phyloP scores from a whole-genome alignment of 75 land plant genomes.

The Isoetes taiwanensis region DNA sequence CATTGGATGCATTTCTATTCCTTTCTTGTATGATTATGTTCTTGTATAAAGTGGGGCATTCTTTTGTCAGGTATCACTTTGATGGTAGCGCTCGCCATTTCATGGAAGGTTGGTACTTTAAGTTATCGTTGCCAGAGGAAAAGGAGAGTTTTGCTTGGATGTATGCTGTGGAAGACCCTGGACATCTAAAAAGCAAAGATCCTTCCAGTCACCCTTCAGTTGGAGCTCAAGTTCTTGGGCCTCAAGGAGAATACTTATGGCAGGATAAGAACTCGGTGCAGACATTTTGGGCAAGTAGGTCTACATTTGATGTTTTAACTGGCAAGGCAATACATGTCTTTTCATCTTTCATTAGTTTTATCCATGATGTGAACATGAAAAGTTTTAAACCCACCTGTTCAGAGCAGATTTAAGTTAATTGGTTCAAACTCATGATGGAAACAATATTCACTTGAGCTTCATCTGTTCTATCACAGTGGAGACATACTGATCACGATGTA shows the following conservation, averaged over 20 bases:
- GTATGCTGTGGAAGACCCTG: constrained; percentile 3
- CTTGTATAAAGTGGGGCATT: too few species aligned
- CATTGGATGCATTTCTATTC: too few species aligned
- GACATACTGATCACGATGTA: too few species aligned
- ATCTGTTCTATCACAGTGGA: too few species aligned
- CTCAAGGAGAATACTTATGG: background rate
- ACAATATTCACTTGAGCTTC: too few species aligned
- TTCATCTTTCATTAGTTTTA: background rate
- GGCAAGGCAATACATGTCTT: background rate
- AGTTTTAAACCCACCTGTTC: too few species aligned
- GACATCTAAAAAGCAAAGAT: too few species aligned
- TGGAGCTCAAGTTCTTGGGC: constrained; percentile 6
- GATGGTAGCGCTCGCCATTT: background rate
- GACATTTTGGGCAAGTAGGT: constrained; percentile 3
- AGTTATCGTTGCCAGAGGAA: background rate
- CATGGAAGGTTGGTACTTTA: constrained; percentile 5
- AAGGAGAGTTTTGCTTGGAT: constrained; percentile 7
- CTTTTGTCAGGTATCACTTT: constrained; percentile 5
- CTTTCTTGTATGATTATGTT: too few species aligned
- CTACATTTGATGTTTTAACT: background rate
- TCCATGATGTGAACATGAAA: background rate
- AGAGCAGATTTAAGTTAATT: too few species aligned
- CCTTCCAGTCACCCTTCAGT: too few species aligned
- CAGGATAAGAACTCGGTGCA: background rate
- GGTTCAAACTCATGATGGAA: too few species aligned